Percentiles rank a stretch among this genome's conserved stretches.
Evolutionary conservation across 139 green algal genomes (phyloP).

Genomic region (Chlamydomonas incerta): DNA sequence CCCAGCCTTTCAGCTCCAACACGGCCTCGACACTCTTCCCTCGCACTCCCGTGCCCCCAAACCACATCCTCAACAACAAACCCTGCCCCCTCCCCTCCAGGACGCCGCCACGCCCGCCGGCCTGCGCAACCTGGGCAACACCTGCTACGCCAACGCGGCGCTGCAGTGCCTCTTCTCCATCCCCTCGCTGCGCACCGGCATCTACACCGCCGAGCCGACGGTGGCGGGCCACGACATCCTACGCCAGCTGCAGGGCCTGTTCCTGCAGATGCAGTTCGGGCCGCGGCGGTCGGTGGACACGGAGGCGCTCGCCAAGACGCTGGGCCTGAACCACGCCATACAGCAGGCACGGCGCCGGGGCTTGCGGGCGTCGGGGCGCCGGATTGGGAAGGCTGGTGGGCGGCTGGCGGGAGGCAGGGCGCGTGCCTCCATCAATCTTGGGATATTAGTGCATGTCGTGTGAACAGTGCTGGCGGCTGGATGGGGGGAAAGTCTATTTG

Average conservation of each 20-base stretch:
- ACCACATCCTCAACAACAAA: background rate
- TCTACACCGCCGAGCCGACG: conserved; percentile 66
- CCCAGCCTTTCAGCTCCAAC: too few relatives aligned
- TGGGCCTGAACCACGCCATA: conserved; percentile 68
- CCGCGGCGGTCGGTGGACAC: conserved; percentile 33
- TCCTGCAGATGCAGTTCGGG: conserved; percentile 73
- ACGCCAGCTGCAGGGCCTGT: conserved; percentile 48
- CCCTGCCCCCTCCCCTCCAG: conserved; percentile 13
- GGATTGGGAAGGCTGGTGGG: too few relatives aligned
- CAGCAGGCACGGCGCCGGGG: conserved; percentile 77
- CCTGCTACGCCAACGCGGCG: conserved; percentile 90
- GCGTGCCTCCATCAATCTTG: too few relatives aligned
- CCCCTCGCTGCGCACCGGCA: conserved; percentile 64
- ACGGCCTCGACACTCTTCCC: too few relatives aligned
- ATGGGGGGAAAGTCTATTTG: too few relatives aligned
- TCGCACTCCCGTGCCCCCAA: background rate
- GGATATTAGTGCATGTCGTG: too few relatives aligned
- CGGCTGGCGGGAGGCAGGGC: too few relatives aligned
- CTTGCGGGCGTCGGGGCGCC: too few relatives aligned
- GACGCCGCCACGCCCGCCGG: conserved; percentile 63
- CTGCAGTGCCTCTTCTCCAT: conserved; percentile 87
- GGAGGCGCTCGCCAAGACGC: conserved; percentile 28
- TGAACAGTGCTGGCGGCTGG: too few relatives aligned
- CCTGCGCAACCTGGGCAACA: conserved; percentile 89
- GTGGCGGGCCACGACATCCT: conserved; percentile 49